phyloP scores from a whole-genome alignment of 2,329 filamentous ascomycete species.

The Corynespora cassiicola region DNA sequence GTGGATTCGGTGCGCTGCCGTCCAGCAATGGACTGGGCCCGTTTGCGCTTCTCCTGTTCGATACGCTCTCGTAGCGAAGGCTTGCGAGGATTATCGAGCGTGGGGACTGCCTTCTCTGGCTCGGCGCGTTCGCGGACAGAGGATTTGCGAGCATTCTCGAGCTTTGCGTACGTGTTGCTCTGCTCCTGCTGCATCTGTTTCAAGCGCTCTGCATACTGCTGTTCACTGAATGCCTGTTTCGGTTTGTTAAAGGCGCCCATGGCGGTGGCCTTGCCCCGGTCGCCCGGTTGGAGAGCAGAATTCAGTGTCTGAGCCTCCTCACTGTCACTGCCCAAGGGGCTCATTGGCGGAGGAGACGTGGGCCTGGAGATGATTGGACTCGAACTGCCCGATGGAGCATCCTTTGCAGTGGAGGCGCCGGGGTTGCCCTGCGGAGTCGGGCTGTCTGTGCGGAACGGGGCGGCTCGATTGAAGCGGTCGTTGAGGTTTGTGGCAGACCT shows the following conservation, averaged over 20 bases:
- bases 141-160: slow-evolving; percentile 18
- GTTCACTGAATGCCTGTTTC: slow-evolving; percentile 78
- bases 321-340: slow-evolving; percentile 74
- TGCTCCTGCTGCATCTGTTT: slow-evolving; percentile 79
- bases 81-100: slow-evolving; percentile 20
- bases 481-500: slow-evolving; percentile 56
- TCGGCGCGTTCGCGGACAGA: slow-evolving; percentile 24
- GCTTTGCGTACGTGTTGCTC: slow-evolving; percentile 50
- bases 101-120: slow-evolving; percentile 12
- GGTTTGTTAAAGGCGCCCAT: slow-evolving; percentile 77
- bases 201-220: slow-evolving; percentile 82
- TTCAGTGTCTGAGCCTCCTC: slow-evolving; percentile 70
- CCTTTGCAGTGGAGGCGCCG: slow-evolving; percentile 36
- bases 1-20: slow-evolving; percentile 37
- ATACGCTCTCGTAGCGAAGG: slow-evolving; percentile 42
- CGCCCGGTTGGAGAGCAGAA: slow-evolving; percentile 73
- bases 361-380: slow-evolving; percentile 49
- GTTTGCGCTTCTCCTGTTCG: slow-evolving; percentile 41
- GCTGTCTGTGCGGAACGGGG: slow-evolving; percentile 53
- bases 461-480: slow-evolving; percentile 49
- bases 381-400: slow-evolving; percentile 42
- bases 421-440: slow-evolving; percentile 51
- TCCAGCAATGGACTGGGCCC: slow-evolving; percentile 29
- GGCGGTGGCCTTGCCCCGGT: slow-evolving; percentile 82
- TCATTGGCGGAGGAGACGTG: slow-evolving; percentile 63